Evolutionary conservation across 805 yeast species (phyloP), one percentile per base, ranked within the genome.

Genomic region (Candida sonorensis): DNA sequence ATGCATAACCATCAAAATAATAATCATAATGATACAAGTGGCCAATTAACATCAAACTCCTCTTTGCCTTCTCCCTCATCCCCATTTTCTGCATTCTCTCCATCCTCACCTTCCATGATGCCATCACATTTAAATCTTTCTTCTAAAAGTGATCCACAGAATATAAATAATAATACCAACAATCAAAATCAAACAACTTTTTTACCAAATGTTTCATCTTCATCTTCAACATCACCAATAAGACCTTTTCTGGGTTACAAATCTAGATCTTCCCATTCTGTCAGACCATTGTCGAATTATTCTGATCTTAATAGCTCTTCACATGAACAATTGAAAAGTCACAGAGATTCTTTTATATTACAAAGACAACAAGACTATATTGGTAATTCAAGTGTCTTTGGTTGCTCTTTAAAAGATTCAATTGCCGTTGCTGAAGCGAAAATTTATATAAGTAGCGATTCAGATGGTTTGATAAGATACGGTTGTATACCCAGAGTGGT

Each of bases 401-500:
- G 96, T 11, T 86, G 80, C 4, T 74, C 90, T 2, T 64, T 92
- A 21, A 72, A 70, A 9, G 69, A 71, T 17, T 84, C 95, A 11
- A 67, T 90, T 30, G 58, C 68, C 21, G 70, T 78, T 38, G 95
- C 97, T 0, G 77, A 78, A 36, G 94, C 88, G 12, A 69, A 75
- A 30, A 82, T 86, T 33, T 72, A 79, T 23, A 73, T 82, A 7
- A 65, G 80, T 27, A 71, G 73, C 41, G 67, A 69, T 47, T 75
- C 75, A 40, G 76, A 77, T 44, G 79, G 77, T 17, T 72, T 77
- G 36, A 72, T 82, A 20, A 76, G 79, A 30, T 92, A 85, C 53
- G 98, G 97, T 15, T 67, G 77, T 33, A 84, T 92, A 13, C 99
- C 99, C 0, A 72, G 86, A 12, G 81, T 92, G 10, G 94, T 92